phyloP scores from a whole-genome alignment of 805 yeast species.

The Pichia californica region DNA sequence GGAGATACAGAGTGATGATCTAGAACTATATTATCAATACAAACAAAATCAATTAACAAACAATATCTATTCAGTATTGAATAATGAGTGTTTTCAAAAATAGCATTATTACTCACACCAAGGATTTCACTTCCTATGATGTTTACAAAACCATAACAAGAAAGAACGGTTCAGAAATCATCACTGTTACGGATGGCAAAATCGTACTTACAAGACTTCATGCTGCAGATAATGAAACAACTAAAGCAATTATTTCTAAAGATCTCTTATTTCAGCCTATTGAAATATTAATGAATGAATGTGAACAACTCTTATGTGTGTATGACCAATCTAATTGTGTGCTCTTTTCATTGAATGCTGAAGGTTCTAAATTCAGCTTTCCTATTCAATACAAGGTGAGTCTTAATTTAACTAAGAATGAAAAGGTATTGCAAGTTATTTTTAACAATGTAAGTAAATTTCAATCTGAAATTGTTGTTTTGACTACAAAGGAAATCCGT shows the following conservation, averaged over 20 bases:
- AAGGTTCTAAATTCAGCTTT: conserved; percentile 16
- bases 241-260: conserved; percentile 2
- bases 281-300: conserved; percentile 17
- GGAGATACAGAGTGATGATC: no score
- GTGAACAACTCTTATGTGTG: conserved; percentile 25
- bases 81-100: no score
- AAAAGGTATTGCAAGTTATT: conserved; percentile 30
- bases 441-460: conserved; percentile 41
- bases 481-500: conserved; percentile 31
- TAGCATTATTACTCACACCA: not conserved
- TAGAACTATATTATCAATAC: no score
- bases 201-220: conserved; percentile 17
- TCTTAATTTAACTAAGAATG: conserved; percentile 14
- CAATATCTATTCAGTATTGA: no score
- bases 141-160: conserved; percentile 22
- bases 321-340: conserved; percentile 17
- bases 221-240: not conserved
- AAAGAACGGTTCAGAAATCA: conserved; percentile 22
- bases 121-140: conserved; percentile 13
- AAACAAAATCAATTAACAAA: no score
- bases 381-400: conserved; percentile 10
- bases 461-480: conserved; percentile 38
- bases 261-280: conserved; percentile 22
- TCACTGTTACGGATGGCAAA: conserved; percentile 18
- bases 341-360: conserved; percentile 16